These are phyloP conservation scores for Rhizopogon vesiculosus DNA, from an alignment of 768 basidiomycete species.

Conservation along the genomic window DNA sequence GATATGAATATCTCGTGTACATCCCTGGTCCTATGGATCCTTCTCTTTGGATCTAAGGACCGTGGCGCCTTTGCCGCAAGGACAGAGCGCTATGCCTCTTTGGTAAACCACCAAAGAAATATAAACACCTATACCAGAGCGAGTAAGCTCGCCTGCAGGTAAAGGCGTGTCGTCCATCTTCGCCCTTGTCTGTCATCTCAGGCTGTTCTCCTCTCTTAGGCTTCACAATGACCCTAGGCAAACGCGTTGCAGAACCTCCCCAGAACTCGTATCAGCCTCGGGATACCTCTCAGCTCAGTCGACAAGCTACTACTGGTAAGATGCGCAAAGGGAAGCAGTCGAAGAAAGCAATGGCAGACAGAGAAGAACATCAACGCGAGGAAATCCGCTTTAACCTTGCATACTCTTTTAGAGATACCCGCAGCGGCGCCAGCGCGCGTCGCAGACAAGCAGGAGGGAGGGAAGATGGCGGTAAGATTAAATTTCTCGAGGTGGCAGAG, in stretches of 20 bases:
- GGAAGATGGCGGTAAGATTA: constrained; percentile 25
- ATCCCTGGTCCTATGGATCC: not conserved
- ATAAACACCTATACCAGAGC: constrained; percentile 27
- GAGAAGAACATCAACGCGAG: constrained; percentile 42
- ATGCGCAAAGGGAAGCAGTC: constrained; percentile 29
- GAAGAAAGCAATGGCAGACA: constrained; percentile 35
- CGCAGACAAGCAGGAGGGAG: constrained; percentile 21
- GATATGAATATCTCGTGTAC: not conserved
- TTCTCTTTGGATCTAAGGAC: not conserved
- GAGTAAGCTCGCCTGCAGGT: constrained; percentile 28
- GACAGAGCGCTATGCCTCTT: constrained; percentile 9
- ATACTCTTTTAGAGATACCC: constrained; percentile 24
- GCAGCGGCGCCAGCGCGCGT: constrained; percentile 17
- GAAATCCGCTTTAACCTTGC: constrained; percentile 30
- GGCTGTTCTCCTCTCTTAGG: constrained; percentile 26
- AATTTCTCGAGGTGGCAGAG: not conserved
- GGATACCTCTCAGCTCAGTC: constrained; percentile 49
- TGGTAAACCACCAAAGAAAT: constrained; percentile 21
- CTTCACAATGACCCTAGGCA: constrained; percentile 32
- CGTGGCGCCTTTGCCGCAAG: not conserved
- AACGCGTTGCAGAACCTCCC: constrained; percentile 24
- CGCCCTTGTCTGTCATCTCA: constrained; percentile 30
- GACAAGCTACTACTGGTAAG: constrained; percentile 40
- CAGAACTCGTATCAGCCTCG: constrained; percentile 56
- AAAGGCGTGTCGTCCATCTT: constrained; percentile 33